phyloP scores from a whole-genome alignment of 1,139 yeast species.

The Chernovozyma aurita region DNA sequence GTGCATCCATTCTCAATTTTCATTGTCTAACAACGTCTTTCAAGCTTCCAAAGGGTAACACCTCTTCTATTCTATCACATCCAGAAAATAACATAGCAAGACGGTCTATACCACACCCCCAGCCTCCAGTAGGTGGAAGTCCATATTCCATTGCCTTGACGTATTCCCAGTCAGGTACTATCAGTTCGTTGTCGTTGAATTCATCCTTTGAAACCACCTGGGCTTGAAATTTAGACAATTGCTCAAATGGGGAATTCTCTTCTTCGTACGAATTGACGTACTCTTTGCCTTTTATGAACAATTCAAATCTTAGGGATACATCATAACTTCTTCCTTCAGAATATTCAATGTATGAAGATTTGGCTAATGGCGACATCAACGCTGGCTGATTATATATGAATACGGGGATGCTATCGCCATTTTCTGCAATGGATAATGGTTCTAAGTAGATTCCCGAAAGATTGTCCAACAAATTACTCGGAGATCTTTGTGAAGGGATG shows the following conservation, averaged over 20 bases:
- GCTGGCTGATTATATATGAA: slow-evolving; percentile 83
- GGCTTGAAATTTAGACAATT: slow-evolving; percentile 50
- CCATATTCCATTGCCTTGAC: slow-evolving; percentile 84
- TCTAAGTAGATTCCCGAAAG: slow-evolving; percentile 64
- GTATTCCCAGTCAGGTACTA: slow-evolving; percentile 70
- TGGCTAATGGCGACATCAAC: slow-evolving; percentile 82
- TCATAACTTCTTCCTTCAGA: slow-evolving; percentile 26
- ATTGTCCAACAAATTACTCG: slow-evolving; percentile 59
- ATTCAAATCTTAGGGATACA: slow-evolving; percentile 72
- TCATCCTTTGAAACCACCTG: slow-evolving; percentile 51
- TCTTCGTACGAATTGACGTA: slow-evolving; percentile 94
- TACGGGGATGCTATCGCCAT: slow-evolving; percentile 44
- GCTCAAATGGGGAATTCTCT: slow-evolving; percentile 80
- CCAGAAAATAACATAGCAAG: slow-evolving; percentile 74
- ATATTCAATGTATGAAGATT: slow-evolving; percentile 39
- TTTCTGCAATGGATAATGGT: slow-evolving; percentile 40
- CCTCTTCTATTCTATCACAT: slow-evolving; percentile 67
- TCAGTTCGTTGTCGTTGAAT: slow-evolving; percentile 55
- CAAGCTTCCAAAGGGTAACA: slow-evolving; percentile 76
- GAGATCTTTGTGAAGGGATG: slow-evolving; percentile 43
- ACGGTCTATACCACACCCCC: slow-evolving; percentile 95
- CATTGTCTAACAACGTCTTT: slow-evolving; percentile 64
- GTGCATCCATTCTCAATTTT: no score
- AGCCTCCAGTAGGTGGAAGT: slow-evolving; percentile 96
- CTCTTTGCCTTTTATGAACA: slow-evolving; percentile 77